Evolutionary conservation across 352 stramenopile genomes (phyloP).

Genomic region (Phytophthora cryptogea): DNA sequence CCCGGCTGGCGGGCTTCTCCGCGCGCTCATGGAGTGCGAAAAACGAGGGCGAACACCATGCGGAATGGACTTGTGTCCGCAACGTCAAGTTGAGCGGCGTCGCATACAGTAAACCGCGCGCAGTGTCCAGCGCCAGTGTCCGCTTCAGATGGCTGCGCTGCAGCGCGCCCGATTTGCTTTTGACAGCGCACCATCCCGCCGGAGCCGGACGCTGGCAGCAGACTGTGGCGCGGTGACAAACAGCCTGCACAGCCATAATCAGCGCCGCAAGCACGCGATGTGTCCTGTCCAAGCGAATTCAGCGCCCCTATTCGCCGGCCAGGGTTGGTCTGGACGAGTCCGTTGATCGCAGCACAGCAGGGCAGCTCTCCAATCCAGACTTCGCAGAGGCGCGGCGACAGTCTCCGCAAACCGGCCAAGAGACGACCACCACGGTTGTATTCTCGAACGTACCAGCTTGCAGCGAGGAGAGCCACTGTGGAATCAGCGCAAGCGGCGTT

Average conservation of each 20-base stretch:
- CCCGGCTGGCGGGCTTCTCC: conserved; percentile 18
- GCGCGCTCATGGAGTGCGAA: conserved; percentile 17
- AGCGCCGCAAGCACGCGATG: conserved; percentile 34
- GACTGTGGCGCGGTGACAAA: conserved; percentile 34
- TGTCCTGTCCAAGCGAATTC: conserved; percentile 35
- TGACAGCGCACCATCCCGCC: not conserved
- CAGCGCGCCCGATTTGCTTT: conserved; percentile 20
- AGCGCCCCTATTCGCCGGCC: conserved; percentile 21
- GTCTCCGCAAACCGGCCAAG: conserved; percentile 18
- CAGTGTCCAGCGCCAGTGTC: conserved; percentile 27
- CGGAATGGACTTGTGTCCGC: conserved; percentile 11
- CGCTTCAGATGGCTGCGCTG: conserved; percentile 23
- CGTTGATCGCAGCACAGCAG: conserved; percentile 28
- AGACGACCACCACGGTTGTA: conserved; percentile 23
- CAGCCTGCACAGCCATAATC: conserved; percentile 41
- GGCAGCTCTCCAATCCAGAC: conserved; percentile 18
- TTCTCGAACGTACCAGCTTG: conserved; percentile 41
- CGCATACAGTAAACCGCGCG: conserved; percentile 13
- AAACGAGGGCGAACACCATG: conserved; percentile 20
- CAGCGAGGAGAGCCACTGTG: conserved; percentile 37
- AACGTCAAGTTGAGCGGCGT: conserved; percentile 38
- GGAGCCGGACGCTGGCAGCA: conserved; percentile 18
- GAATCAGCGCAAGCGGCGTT: conserved; percentile 26
- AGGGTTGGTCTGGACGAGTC: conserved; percentile 38
- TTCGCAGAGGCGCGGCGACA: conserved; percentile 20